These are phyloP conservation scores for Aspergillus affinis DNA, from an alignment of 495 filamentous ascomycete genomes.

Conservation along the genomic window DNA sequence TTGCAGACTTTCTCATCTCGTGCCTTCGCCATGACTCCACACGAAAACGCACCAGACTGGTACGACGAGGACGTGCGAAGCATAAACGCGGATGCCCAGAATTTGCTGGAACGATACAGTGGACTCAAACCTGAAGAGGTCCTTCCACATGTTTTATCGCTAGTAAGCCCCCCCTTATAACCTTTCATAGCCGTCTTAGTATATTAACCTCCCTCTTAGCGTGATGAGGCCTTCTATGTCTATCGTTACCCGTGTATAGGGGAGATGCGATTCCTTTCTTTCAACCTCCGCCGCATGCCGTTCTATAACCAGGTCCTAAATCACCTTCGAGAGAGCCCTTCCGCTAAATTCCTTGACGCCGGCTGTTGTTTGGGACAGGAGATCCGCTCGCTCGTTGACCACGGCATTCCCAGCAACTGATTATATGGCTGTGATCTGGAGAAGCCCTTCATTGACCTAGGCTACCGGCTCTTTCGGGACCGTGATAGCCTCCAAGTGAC, in stretches of 20 bases:
- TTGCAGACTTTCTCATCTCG: neutral
- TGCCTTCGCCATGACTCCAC: neutral
- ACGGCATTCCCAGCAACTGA: slow-evolving; percentile 41
- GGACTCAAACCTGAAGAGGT: slow-evolving; percentile 37
- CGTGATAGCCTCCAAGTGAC: slow-evolving; percentile 24
- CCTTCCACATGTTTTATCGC: slow-evolving; percentile 37
- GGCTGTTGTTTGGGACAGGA: slow-evolving; percentile 51
- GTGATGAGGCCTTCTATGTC: slow-evolving; percentile 45
- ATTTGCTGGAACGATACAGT: slow-evolving; percentile 42
- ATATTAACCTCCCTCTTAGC: slow-evolving; percentile 23
- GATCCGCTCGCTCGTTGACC: slow-evolving; percentile 42
- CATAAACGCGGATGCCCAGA: slow-evolving; percentile 26
- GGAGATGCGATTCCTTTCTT: slow-evolving; percentile 47
- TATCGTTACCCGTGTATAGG: slow-evolving; percentile 48
- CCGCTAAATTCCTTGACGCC: slow-evolving; percentile 36
- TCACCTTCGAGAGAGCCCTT: slow-evolving; percentile 28
- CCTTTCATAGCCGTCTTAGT: neutral
- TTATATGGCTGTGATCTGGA: slow-evolving; percentile 52
- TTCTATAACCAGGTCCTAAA: slow-evolving; percentile 31
- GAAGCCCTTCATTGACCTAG: slow-evolving; percentile 49
- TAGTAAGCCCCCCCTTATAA: slow-evolving; percentile 30
- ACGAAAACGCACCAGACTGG: slow-evolving; percentile 12
- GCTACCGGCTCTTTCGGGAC: slow-evolving; percentile 53
- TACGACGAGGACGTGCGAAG: slow-evolving; percentile 18
- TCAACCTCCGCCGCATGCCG: slow-evolving; percentile 31